phyloP scores from a whole-genome alignment of 2,329 filamentous ascomycete genomes.

The Nemania sp. region DNA sequence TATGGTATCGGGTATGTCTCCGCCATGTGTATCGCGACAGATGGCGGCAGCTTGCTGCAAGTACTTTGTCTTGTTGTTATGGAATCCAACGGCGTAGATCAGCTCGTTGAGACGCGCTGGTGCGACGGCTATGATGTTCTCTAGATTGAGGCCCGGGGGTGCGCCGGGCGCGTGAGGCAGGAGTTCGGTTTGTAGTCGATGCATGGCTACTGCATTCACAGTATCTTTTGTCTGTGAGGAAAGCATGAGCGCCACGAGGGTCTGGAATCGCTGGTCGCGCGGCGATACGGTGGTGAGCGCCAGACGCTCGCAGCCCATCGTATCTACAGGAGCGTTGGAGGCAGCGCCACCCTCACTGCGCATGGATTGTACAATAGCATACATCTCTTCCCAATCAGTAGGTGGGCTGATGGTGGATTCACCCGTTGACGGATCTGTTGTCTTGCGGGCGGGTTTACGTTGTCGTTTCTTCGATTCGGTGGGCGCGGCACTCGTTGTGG shows the following conservation, averaged over 20 bases:
- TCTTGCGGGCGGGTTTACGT: slow-evolving; percentile 48
- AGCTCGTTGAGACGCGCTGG: slow-evolving; percentile 75
- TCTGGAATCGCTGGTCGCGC: slow-evolving; percentile 81
- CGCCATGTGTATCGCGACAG: slow-evolving; percentile 74
- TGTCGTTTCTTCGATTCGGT: slow-evolving; percentile 34
- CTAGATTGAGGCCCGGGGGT: slow-evolving; percentile 72
- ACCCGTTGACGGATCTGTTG: slow-evolving; percentile 42
- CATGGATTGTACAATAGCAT: slow-evolving; percentile 82
- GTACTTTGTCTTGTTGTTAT: slow-evolving; percentile 92
- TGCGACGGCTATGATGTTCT: slow-evolving; percentile 80
- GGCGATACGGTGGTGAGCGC: slow-evolving; percentile 65
- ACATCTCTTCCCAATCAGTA: slow-evolving; percentile 77
- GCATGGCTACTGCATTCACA: slow-evolving; percentile 86
- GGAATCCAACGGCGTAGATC: slow-evolving; percentile 89
- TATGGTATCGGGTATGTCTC: slow-evolving; percentile 85
- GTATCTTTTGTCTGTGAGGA: slow-evolving; percentile 95
- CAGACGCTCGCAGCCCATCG: slow-evolving; percentile 92
- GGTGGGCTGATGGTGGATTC: slow-evolving; percentile 43
- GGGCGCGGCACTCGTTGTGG: neutral
- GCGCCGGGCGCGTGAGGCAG: slow-evolving; percentile 61
- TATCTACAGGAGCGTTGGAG: slow-evolving; percentile 88
- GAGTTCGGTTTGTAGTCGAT: slow-evolving; percentile 79
- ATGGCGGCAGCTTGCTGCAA: slow-evolving; percentile 82
- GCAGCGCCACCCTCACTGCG: slow-evolving; percentile 66
- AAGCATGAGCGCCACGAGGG: slow-evolving; percentile 88